Evolutionary conservation across 352 stramenopile species (phyloP).

Genomic region (Blastocystis sp.): DNA sequence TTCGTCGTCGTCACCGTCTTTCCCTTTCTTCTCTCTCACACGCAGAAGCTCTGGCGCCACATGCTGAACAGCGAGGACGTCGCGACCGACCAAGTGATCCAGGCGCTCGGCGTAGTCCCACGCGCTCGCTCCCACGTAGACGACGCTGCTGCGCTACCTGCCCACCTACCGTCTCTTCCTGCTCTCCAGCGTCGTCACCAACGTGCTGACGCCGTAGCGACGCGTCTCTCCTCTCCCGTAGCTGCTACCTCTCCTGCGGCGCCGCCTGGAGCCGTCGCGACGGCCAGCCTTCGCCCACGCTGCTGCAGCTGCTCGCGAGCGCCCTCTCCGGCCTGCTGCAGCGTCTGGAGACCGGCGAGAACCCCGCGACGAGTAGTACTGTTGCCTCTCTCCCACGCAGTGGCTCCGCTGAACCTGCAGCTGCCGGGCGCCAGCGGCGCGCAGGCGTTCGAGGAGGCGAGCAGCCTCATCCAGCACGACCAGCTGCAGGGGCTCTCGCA

Average conservation of each 20-base stretch:
- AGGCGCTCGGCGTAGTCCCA: background rate
- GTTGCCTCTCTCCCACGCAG: background rate
- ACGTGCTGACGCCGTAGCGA: background rate
- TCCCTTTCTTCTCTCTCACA: background rate
- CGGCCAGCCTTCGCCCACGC: background rate
- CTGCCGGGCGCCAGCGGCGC: background rate
- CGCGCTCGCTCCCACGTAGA: background rate
- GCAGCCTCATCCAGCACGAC: background rate
- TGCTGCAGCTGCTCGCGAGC: background rate
- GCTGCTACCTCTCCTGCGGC: background rate
- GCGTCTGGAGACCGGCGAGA: background rate
- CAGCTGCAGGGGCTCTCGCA: background rate
- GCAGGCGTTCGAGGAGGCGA: background rate
- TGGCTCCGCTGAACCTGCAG: background rate
- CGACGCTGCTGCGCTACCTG: background rate
- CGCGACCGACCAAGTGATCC: background rate
- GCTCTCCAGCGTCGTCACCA: background rate
- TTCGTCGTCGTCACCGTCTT: background rate
- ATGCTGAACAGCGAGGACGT: slow-evolving; percentile 10
- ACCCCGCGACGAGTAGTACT: background rate
- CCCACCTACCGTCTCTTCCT: background rate
- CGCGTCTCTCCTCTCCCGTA: background rate
- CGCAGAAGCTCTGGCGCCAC: slow-evolving; percentile 8
- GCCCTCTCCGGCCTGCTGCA: background rate
- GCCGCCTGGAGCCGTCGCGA: background rate